Evolutionary conservation across 176 grass and related monocot genomes (phyloP).

Genomic region (Microstegium vimineum): DNA sequence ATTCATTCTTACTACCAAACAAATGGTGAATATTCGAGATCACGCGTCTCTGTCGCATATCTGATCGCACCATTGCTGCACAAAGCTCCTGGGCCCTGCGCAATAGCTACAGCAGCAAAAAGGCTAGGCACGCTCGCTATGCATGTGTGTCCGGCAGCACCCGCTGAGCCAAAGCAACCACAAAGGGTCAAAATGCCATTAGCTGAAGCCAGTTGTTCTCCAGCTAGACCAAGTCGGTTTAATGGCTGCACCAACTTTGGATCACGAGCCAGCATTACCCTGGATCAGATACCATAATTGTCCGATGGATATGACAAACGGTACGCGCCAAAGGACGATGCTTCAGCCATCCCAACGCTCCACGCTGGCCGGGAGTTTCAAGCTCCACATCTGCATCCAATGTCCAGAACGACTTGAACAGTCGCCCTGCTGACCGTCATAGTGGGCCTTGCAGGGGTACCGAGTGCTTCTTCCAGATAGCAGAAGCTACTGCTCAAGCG

Average conservation of each 20-base stretch:
- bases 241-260: constrained; percentile 21
- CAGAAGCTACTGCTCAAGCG: too few relatives aligned
- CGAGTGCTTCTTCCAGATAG: too few relatives aligned
- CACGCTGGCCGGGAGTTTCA: too few relatives aligned
- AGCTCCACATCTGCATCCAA: too few relatives aligned
- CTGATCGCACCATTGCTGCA: background rate
- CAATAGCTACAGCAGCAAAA: background rate
- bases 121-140: background rate
- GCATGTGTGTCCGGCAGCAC: background rate
- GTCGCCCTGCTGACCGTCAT: too few relatives aligned
- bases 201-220: constrained; percentile 1
- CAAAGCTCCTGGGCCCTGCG: background rate
- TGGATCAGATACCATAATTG: background rate
- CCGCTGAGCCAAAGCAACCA: background rate
- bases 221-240: constrained; percentile 1
- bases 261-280: background rate
- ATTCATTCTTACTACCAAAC: background rate
- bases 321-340: background rate
- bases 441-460: too few relatives aligned
- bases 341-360: too few relatives aligned
- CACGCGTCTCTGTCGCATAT: background rate
- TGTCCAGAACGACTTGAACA: too few relatives aligned
- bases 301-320: background rate
- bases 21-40: background rate
- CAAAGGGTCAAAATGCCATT: background rate